Evolutionary conservation across 2,329 filamentous ascomycete genomes (phyloP), one percentile per base, ranked within the genome.

Genomic region (Fusarium sarcochroum): DNA sequence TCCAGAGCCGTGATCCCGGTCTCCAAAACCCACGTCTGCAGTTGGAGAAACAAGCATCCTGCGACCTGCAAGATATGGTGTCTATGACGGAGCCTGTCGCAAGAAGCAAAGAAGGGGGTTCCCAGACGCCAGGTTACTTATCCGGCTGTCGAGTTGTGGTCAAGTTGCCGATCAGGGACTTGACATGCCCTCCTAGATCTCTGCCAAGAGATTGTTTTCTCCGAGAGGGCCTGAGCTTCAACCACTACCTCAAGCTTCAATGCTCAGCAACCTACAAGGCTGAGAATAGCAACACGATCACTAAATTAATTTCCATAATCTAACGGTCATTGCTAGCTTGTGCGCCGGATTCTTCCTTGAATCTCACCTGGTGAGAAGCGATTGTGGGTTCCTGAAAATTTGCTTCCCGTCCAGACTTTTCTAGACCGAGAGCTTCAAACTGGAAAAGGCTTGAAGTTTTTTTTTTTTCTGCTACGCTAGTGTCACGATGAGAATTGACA

Each of bases 91-190:
- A 32, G 49, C 41, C 35, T 15, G 48, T 38, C n/a, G 25, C 35
- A 51, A 45, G 44, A 66, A 60, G 58, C 57, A 62, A 58, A 49
- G 37, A 53, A 55, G 44, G 41, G 49, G 57, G 30, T 56, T 41
- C 45, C 46, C 23, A 60, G 44, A 21, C 57, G 25, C 35, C 45
- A 46, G 42, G 34, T 25, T 18, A 44, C 30, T 21, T 41, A 44
- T 32, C n/a, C 35, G 37, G 25, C 48, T 13, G 27, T 30, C 38
- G 44, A 35, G 35, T 40, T 42, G 40, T 48, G 27, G 54, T 52
- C 45, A 34, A 58, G 49, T 48, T 68, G 71, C 66, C 70, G 69
- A 73, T 73, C 69, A 73, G 71, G 69, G 65, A 73, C 69, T 66
- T 56, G 58, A 63, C 63, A 55, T 57, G 49, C 41, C 64, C 55